phyloP scores from a whole-genome alignment of 129 eudicot genomes.

The Smallanthus sonchifolius region DNA sequence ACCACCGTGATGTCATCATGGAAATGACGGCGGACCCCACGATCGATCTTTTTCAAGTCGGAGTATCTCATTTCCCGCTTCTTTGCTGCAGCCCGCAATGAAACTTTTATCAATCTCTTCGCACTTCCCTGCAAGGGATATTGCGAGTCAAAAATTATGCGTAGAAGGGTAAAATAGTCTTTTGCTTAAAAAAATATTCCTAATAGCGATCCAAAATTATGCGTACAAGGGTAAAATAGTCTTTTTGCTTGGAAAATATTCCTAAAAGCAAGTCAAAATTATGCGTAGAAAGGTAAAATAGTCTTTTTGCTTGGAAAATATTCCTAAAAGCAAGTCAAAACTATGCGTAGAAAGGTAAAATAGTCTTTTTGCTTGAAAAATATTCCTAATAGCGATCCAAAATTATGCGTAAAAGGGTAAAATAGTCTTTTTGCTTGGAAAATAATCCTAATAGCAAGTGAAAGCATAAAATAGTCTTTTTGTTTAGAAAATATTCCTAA shows the following conservation, averaged over 20 bases:
- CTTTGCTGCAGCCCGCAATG: conserved; percentile 82
- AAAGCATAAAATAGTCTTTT: background rate
- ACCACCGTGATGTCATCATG: conserved; percentile 86
- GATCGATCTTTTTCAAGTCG: conserved; percentile 76
- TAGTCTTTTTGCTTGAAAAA: background rate
- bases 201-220: background rate
- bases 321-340: too few species aligned
- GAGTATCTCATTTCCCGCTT: conserved; percentile 96
- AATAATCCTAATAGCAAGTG: too few species aligned
- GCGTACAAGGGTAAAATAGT: background rate
- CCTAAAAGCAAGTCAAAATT: background rate
- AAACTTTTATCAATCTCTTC: conserved; percentile 69
- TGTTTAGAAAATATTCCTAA: background rate
- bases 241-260: background rate
- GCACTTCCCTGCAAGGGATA: conserved; percentile 68
- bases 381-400: background rate
- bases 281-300: too few species aligned
- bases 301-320: background rate
- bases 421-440: background rate
- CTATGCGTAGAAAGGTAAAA: background rate
- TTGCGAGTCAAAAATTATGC: background rate
- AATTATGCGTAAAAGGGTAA: too few species aligned
- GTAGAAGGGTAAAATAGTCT: background rate
- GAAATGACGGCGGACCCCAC: conserved; percentile 94
- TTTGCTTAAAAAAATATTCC: background rate